These are phyloP conservation scores for Suillus subluteus DNA, from an alignment of 768 basidiomycete genomes.

Conservation along the genomic window DNA sequence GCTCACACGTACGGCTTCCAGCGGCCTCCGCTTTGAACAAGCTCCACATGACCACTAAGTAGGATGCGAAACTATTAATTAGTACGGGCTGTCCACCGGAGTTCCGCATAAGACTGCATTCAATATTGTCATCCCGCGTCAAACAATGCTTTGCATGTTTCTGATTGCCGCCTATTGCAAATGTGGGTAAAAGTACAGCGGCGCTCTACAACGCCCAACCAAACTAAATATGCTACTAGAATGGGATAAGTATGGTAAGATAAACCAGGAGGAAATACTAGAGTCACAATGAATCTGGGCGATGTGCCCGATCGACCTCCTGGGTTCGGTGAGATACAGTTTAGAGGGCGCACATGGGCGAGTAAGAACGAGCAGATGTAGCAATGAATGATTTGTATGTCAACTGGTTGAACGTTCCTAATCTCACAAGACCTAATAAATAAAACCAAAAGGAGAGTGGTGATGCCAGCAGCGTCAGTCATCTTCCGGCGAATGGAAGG, in stretches of 20 bases:
- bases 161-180: constrained; percentile 28
- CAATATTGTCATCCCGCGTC: neutral
- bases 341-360: constrained; percentile 34
- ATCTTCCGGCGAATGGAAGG: constrained; percentile 60
- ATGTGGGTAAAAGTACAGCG: constrained; percentile 34
- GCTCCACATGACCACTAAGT: constrained; percentile 57
- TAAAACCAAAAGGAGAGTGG: constrained; percentile 26
- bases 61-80: neutral
- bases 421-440: constrained; percentile 25
- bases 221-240: constrained; percentile 37
- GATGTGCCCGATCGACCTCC: constrained; percentile 11
- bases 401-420: constrained; percentile 25
- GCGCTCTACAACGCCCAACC: constrained; percentile 34
- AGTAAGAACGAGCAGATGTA: constrained; percentile 28
- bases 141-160: constrained; percentile 9
- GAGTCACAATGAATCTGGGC: constrained; percentile 16
- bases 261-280: constrained; percentile 24
- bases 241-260: constrained; percentile 36
- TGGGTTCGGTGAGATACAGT: constrained; percentile 22
- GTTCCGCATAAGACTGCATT: neutral
- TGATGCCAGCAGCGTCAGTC: constrained; percentile 27
- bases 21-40: constrained; percentile 91
- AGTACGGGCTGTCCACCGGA: neutral
- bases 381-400: constrained; percentile 29
- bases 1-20: constrained; percentile 32